A percentile compares a stretch with the other conserved stretches of the same genome.
Evolutionary conservation across 176 grass and related monocot genomes (phyloP).

Genomic region (Sorghum bicolor): DNA sequence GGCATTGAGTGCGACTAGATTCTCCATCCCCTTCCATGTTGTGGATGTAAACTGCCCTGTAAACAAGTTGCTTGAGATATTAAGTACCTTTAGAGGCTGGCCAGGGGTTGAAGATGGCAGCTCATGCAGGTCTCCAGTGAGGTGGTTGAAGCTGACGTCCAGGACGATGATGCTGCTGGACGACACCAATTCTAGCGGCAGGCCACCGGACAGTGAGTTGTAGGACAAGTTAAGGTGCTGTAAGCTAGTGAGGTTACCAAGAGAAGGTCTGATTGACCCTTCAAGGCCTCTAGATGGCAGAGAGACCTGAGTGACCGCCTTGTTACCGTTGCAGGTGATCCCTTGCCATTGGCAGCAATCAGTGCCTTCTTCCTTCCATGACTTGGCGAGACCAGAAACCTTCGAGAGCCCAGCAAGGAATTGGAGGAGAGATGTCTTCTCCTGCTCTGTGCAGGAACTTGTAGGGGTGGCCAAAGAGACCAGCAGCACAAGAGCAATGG

Average conservation of each 20-base stretch:
- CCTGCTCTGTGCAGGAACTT: neutral
- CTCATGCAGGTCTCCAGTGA: neutral
- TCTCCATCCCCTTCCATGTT: constrained; percentile 11
- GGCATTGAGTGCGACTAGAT: constrained; percentile 10
- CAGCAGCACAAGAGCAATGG: neutral
- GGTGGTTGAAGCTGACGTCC: neutral
- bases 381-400: neutral
- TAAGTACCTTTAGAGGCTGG: constrained; percentile 25
- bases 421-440: neutral
- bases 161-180: neutral
- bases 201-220: neutral
- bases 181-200: neutral
- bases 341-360: neutral
- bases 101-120: neutral
- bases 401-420: neutral
- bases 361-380: neutral
- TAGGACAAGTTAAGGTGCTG: neutral
- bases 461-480: neutral
- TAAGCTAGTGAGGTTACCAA: neutral
- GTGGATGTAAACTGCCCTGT: constrained; percentile 23
- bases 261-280: neutral
- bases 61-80: constrained; percentile 40
- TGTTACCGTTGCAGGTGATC: neutral
- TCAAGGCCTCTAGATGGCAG: neutral
- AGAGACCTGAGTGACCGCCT: neutral